These are phyloP conservation scores for Puccinia hordei DNA, from an alignment of 1,284 basidiomycete genomes.

Conservation along the genomic window DNA sequence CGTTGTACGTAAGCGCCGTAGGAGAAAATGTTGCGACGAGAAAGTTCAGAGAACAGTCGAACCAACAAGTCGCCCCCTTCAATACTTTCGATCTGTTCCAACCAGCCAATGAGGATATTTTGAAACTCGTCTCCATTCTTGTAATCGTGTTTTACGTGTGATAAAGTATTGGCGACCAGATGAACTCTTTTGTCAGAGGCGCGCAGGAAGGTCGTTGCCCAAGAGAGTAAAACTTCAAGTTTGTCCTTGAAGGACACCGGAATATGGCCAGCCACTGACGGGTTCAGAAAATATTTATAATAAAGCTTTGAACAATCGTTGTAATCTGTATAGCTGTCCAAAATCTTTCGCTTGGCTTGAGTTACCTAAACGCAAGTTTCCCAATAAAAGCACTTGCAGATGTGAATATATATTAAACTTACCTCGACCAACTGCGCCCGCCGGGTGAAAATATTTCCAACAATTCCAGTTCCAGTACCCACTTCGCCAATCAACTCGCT, in stretches of 20 bases:
- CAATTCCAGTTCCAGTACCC: constrained; percentile 39
- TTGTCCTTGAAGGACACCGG: constrained; percentile 42
- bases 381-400: not conserved
- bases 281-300: constrained; percentile 44
- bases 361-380: not conserved
- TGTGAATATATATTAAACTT: not conserved
- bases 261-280: constrained; percentile 32
- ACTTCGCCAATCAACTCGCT: constrained; percentile 47
- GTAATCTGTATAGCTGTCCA: constrained; percentile 49
- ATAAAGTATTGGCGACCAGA: constrained; percentile 34
- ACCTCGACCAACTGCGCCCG: constrained; percentile 51
- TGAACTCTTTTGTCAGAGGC: constrained; percentile 31
- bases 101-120: constrained; percentile 47
- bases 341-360: constrained; percentile 35
- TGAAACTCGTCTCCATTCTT: constrained; percentile 47
- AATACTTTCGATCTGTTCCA: constrained; percentile 47
- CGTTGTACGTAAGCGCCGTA: constrained; percentile 49
- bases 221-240: constrained; percentile 47
- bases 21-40: constrained; percentile 43
- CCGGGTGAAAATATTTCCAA: constrained; percentile 44
- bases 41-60: constrained; percentile 50
- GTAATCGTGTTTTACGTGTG: constrained; percentile 40
- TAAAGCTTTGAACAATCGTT: constrained; percentile 45
- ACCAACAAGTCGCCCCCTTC: constrained; percentile 47
- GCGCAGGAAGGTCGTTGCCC: constrained; percentile 40